A percentile compares a stretch with the other conserved stretches of the same genome.
These are phyloP conservation scores for Pulveroboletus sp. DNA, from an alignment of 1,284 basidiomycete species.

Conservation along the genomic window DNA sequence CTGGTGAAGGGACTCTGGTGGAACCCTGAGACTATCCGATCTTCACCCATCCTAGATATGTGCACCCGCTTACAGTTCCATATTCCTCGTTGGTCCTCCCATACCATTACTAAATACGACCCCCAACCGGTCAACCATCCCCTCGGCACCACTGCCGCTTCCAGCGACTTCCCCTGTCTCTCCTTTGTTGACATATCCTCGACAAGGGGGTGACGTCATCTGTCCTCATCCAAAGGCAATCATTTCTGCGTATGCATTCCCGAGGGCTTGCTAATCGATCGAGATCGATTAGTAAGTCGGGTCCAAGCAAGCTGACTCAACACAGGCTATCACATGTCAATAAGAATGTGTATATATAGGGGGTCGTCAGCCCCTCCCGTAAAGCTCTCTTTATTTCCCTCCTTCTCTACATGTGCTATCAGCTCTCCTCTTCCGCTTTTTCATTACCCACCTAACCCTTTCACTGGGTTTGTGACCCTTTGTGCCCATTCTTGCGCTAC, in stretches of 20 bases:
- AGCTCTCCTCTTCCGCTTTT: too few relatives aligned
- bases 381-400: too few relatives aligned
- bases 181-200: conserved; percentile 32
- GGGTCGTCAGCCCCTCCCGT: too few relatives aligned
- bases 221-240: conserved; percentile 16
- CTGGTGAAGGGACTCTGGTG: conserved; percentile 9
- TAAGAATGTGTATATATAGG: too few relatives aligned
- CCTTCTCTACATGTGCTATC: too few relatives aligned
- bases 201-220: conserved; percentile 21
- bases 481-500: too few relatives aligned
- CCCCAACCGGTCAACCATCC: conserved; percentile 19
- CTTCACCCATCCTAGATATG: conserved; percentile 16
- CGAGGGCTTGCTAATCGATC: conserved; percentile 33
- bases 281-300: conserved; percentile 11
- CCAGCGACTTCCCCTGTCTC: conserved; percentile 33
- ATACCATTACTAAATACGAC: conserved; percentile 22
- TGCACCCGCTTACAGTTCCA: conserved; percentile 31
- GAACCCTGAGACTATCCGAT: too few relatives aligned
- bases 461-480: too few relatives aligned
- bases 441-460: too few relatives aligned
- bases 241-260: conserved; percentile 23
- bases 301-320: too few relatives aligned
- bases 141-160: conserved; percentile 31
- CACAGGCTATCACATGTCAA: too few relatives aligned
- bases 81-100: conserved; percentile 33